Conservation (phyloP, 1,284 basidiomycete species). For the Cronartium ribicola region DNA sequence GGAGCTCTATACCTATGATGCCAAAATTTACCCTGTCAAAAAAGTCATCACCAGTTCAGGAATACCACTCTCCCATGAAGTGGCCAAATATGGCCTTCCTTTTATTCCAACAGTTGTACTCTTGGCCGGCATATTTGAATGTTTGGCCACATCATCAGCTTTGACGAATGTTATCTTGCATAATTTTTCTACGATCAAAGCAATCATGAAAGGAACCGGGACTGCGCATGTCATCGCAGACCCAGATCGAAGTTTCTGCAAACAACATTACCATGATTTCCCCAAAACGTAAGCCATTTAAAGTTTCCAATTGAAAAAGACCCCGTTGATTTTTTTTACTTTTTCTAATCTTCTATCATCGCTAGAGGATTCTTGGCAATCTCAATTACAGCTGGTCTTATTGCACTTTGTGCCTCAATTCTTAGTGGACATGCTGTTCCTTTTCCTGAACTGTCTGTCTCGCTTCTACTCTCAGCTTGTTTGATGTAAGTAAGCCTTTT, state of each 20-base stretch:
- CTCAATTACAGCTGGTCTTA: not conserved
- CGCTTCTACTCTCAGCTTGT: not conserved
- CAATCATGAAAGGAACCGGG: not conserved
- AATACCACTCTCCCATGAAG: not conserved
- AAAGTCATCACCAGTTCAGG: conserved; percentile 2
- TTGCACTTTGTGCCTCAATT: conserved; percentile 1
- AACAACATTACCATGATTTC: conserved; percentile 28
- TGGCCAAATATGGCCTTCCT: not conserved
- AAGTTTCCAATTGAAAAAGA: not conserved
- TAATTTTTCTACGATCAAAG: not conserved
- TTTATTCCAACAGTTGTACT: conserved; percentile 2
- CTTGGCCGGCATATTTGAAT: not conserved
- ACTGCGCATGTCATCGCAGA: conserved; percentile 12
- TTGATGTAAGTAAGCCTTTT: conserved; percentile 2
- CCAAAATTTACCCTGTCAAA: conserved; percentile 4
- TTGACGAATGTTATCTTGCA: conserved; percentile 27
- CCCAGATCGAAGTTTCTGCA: conserved; percentile 17
- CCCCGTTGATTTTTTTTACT: not conserved
- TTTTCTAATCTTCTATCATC: not conserved
- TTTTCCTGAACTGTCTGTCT: not conserved
- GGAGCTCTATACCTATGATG: conserved; percentile 1
- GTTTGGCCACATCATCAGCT: conserved; percentile 29
- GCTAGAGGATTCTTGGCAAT: not conserved
- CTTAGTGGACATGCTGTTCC: not conserved
- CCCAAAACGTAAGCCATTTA: conserved; percentile 25